Conservation (phyloP, 768 basidiomycete genomes). For the Goffeauzyma gilvescens region DNA sequence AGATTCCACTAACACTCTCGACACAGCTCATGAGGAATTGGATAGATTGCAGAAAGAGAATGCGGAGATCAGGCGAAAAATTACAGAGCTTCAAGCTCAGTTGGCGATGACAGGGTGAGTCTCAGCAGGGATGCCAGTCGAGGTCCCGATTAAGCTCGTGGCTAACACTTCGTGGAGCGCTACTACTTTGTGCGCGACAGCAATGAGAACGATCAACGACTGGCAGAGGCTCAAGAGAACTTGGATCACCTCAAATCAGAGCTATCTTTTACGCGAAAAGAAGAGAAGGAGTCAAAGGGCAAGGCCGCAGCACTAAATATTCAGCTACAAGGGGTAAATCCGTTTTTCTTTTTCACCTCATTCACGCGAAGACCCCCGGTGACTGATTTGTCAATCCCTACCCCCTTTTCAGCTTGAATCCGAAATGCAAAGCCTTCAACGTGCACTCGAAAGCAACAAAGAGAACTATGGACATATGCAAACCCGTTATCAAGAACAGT, state of each 20-base stretch:
- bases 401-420: constrained; percentile 38
- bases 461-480: constrained; percentile 57
- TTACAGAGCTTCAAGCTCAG: constrained; percentile 55
- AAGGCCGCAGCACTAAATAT: constrained; percentile 47
- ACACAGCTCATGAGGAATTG: constrained; percentile 46
- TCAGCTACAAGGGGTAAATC: constrained; percentile 18
- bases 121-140: background rate
- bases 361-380: background rate
- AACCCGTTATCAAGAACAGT: constrained; percentile 76
- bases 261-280: constrained; percentile 58
- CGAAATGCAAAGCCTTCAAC: constrained; percentile 58
- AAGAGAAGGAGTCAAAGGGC: constrained; percentile 75
- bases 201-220: constrained; percentile 52
- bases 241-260: constrained; percentile 64
- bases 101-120: constrained; percentile 36
- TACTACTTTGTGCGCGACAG: constrained; percentile 9
- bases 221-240: constrained; percentile 57
- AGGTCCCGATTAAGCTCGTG: background rate
- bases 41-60: constrained; percentile 58
- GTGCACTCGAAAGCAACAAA: constrained; percentile 53
- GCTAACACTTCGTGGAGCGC: background rate
- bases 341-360: background rate
- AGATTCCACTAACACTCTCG: constrained; percentile 49
- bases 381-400: background rate
- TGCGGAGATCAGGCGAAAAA: constrained; percentile 51